Conservation (phyloP, 139 green algal species). For the Dunaliella primolecta region DNA sequence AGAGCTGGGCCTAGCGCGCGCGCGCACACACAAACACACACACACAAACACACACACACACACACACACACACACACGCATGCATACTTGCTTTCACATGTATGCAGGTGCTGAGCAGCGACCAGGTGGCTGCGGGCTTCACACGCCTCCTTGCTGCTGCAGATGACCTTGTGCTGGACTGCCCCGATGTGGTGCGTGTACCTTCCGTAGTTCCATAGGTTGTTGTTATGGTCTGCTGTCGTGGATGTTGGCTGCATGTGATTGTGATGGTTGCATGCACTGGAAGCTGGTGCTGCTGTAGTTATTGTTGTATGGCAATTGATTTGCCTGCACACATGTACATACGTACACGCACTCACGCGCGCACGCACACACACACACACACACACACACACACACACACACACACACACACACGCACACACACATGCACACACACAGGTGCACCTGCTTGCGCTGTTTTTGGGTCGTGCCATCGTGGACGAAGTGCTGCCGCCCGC, state of each 20-base stretch:
- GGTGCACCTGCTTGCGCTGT: conserved; percentile 68
- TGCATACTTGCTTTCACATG: not conserved
- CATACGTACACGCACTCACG: not conserved
- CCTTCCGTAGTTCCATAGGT: not conserved
- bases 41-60: not conserved
- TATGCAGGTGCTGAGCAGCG: conserved; percentile 17
- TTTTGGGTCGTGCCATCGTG: conserved; percentile 84
- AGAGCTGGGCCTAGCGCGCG: no score
- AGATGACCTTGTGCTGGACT: conserved; percentile 86
- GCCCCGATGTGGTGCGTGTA: conserved; percentile 81
- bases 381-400: conserved; percentile 6
- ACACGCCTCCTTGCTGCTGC: conserved; percentile 59
- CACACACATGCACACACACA: not conserved
- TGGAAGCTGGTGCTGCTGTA: no score
- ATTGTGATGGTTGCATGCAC: no score
- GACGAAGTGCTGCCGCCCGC: conserved; percentile 88
- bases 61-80: not conserved
- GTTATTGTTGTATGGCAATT: not conserved
- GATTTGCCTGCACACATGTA: not conserved
- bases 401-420: not conserved
- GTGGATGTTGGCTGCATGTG: not conserved
- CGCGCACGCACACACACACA: not conserved
- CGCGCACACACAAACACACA: no score
- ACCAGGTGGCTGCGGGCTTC: conserved; percentile 64
- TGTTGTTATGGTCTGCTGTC: not conserved